Evolutionary conservation across 2,329 filamentous ascomycete genomes (phyloP), one percentile per base, ranked within the genome.

Genomic region (Leptographium flavum): DNA sequence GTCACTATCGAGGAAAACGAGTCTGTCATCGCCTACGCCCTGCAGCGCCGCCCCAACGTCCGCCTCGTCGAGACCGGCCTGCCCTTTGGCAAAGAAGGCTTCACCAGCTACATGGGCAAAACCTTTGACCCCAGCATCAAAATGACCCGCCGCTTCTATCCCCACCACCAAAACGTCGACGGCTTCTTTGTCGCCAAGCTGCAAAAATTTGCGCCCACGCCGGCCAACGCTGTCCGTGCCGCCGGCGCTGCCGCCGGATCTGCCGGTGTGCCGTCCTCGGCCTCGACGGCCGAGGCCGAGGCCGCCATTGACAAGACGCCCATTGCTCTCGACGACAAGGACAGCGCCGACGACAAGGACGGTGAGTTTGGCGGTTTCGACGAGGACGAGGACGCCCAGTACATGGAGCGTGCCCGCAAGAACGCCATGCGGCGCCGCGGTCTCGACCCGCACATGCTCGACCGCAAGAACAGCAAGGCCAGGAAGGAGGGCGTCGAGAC

Each of bases 171-270:
- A 17, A 52, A 54, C 66, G 87, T 98, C 30, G 92, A 57, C 61
- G 92, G 92, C 52, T 98, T 98, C 79, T 98, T 87, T 61, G 92
- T 98, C 50, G 86, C 87, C 57, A 98, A 98, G 65, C 83, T 98
- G 66, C 88, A 94, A 65, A 98, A 98, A 73, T 77, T 77, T 15
- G 90, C 79, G 0, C 83, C 86, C 3, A 85, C 83, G 35, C 81
- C 84, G 1, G 65, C 71, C 46, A 76, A 74, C 45, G 69, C 73
- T 2, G 66, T 73, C 17, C 45, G 42, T 5, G 47, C 45, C 46
- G 30, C 45, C 39, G 39, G 38, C 14, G 13, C 23, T 5, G 35
- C 35, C 31, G 47, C 43, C 4, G 35, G 38, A 10, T 40, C 49
- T 48, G 38, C 39, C 8, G 39, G n/a, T 5, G 13, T 21, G 15